Evolutionary conservation across 495 filamentous ascomycete genomes (phyloP).

Genomic region (Talaromyces nanjingensis): DNA sequence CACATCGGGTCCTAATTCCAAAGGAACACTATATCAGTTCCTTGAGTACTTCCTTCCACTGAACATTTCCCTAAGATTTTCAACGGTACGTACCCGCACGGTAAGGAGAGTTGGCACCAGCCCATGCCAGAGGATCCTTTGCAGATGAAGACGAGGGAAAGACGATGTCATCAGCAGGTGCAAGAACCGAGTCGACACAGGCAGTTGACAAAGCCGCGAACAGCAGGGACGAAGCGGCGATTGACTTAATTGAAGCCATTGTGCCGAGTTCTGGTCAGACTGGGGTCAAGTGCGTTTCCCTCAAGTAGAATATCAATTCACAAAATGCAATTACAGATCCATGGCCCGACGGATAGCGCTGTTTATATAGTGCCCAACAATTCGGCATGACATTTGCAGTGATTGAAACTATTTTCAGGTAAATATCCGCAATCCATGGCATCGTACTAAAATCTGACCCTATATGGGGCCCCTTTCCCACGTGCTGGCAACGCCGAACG

Average conservation of each 20-base stretch:
- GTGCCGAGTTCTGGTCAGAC: background rate
- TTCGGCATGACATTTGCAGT: background rate
- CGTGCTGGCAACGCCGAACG: background rate
- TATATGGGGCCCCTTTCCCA: background rate
- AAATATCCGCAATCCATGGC: background rate
- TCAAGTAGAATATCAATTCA: background rate
- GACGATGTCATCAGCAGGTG: slow-evolving; percentile 31
- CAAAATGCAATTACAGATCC: background rate
- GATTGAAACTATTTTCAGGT: background rate
- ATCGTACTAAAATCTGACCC: background rate
- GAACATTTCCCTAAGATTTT: background rate
- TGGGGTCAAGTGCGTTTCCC: background rate
- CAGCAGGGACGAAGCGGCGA: background rate
- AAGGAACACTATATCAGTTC: background rate
- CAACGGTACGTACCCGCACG: slow-evolving; percentile 30
- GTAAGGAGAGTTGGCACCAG: slow-evolving; percentile 49
- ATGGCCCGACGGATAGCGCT: background rate
- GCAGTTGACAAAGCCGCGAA: background rate
- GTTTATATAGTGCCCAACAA: background rate
- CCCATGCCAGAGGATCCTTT: slow-evolving; percentile 34
- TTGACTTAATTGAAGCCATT: slow-evolving; percentile 1
- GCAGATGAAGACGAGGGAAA: slow-evolving; percentile 21
- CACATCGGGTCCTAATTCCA: slow-evolving; percentile 40
- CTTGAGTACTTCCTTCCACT: background rate
- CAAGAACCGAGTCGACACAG: slow-evolving; percentile 11